Evolutionary conservation across 352 stramenopile genomes (phyloP).

Genomic region (Globisporangium paddicum): DNA sequence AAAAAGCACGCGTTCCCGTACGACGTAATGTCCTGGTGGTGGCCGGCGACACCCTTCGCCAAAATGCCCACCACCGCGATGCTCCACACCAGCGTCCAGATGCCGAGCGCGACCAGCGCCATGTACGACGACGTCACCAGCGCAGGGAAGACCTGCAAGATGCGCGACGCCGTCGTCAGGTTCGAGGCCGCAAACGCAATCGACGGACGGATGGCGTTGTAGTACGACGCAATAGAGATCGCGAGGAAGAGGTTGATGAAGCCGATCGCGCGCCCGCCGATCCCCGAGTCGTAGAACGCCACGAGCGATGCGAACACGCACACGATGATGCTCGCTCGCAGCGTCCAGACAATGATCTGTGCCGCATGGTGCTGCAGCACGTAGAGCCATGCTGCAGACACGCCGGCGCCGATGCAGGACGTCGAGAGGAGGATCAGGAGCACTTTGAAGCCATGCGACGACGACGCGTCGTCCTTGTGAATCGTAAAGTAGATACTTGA

Average conservation of each 20-base stretch:
- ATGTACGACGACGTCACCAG: conserved; percentile 64
- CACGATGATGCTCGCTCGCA: conserved; percentile 56
- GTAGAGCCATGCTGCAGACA: conserved; percentile 75
- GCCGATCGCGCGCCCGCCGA: conserved; percentile 71
- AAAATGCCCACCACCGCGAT: conserved; percentile 69
- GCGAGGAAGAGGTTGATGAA: conserved; percentile 83
- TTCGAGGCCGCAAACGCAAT: conserved; percentile 84
- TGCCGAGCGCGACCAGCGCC: conserved; percentile 48
- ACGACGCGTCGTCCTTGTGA: conserved; percentile 41
- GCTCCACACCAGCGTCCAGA: conserved; percentile 80
- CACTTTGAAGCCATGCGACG: conserved; percentile 71
- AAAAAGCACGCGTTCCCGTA: conserved; percentile 78
- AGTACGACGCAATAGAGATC: conserved; percentile 58
- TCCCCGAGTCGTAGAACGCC: conserved; percentile 66
- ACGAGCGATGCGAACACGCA: conserved; percentile 42
- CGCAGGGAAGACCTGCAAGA: conserved; percentile 72
- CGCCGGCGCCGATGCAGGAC: conserved; percentile 50
- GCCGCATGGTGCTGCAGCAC: conserved; percentile 69
- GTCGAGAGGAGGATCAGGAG: conserved; percentile 65
- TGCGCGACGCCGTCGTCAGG: conserved; percentile 57
- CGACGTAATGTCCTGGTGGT: conserved; percentile 49
- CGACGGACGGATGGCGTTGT: conserved; percentile 46
- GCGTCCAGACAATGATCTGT: conserved; percentile 66
- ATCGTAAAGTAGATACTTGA: conserved; percentile 78
- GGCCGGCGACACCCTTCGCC: conserved; percentile 35